Percentiles rank a stretch among this genome's conserved stretches.
These are phyloP conservation scores for Papiliotrema terrestris DNA, from an alignment of 1,284 basidiomycete species.

Conservation along the genomic window DNA sequence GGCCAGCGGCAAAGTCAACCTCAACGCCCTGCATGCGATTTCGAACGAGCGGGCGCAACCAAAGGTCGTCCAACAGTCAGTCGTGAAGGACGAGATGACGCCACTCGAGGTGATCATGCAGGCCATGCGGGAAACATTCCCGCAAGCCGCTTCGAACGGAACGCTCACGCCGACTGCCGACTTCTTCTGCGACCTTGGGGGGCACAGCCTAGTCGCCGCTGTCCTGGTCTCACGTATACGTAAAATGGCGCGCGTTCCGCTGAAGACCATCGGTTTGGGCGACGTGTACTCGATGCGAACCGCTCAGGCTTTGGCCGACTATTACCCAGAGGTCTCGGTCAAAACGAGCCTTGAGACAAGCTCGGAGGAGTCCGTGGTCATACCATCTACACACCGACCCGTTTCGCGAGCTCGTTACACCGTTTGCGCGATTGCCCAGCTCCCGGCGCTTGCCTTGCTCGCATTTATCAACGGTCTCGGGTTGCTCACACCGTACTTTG, in stretches of 20 bases:
- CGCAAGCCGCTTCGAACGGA: not conserved
- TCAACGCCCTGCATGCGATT: not conserved
- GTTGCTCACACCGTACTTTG: not conserved
- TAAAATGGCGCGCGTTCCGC: not conserved
- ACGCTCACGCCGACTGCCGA: not conserved
- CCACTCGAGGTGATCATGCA: not conserved
- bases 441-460: not conserved
- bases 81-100: too few relatives aligned
- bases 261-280: not conserved
- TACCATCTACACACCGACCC: not conserved
- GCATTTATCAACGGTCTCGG: not conserved
- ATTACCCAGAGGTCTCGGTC: not conserved
- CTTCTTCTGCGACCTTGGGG: conserved; percentile 4
- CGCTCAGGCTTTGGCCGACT: not conserved
- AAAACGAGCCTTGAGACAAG: not conserved
- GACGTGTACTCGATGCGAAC: conserved; percentile 1
- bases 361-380: not conserved
- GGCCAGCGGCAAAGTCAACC: conserved; percentile 4
- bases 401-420: not conserved
- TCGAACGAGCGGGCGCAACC: not conserved
- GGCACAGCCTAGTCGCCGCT: conserved; percentile 4
- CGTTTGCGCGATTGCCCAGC: not conserved
- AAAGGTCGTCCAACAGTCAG: not conserved
- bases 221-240: not conserved
- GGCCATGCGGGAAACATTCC: not conserved